Conservation (phyloP, 106 monocot genomes). For the Dendrobium catenatum region DNA sequence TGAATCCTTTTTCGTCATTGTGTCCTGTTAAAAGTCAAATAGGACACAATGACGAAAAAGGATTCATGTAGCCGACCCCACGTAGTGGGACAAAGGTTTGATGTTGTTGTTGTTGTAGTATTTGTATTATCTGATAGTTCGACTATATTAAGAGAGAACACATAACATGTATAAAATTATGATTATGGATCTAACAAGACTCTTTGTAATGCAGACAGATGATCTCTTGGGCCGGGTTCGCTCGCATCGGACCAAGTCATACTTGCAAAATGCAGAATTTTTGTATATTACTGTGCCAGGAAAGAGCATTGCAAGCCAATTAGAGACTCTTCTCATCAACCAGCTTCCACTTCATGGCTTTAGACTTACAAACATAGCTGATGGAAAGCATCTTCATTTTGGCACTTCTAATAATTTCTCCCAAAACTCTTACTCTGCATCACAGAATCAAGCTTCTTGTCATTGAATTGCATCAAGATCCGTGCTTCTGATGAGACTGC, state of each 20-base stretch:
- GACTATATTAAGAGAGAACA: no score
- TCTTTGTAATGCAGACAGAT: slow-evolving; percentile 61
- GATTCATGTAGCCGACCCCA: no score
- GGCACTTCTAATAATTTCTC: slow-evolving; percentile 47
- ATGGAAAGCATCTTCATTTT: slow-evolving; percentile 91
- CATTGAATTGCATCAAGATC: not conserved
- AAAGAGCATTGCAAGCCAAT: slow-evolving; percentile 80
- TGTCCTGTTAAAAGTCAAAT: no score
- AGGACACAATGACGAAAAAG: no score
- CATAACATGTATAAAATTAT: no score
- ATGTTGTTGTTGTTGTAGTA: no score
- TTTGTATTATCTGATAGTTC: no score
- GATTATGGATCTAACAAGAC: not conserved
- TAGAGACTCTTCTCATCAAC: slow-evolving; percentile 97
- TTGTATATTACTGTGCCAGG: slow-evolving; percentile 78
- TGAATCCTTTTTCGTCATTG: no score
- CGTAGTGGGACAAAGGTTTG: no score
- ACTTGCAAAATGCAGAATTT: slow-evolving; percentile 47
- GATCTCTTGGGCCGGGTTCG: slow-evolving; percentile 70
- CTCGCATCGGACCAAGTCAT: slow-evolving; percentile 69
- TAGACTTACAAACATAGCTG: slow-evolving; percentile 59
- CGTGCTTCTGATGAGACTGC: no score
- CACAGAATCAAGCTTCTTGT: slow-evolving; percentile 11
- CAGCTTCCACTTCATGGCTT: slow-evolving; percentile 73
- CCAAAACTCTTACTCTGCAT: slow-evolving; percentile 19